Conservation (phyloP, 495 filamentous ascomycete genomes). For the Neurospora sp. region DNA sequence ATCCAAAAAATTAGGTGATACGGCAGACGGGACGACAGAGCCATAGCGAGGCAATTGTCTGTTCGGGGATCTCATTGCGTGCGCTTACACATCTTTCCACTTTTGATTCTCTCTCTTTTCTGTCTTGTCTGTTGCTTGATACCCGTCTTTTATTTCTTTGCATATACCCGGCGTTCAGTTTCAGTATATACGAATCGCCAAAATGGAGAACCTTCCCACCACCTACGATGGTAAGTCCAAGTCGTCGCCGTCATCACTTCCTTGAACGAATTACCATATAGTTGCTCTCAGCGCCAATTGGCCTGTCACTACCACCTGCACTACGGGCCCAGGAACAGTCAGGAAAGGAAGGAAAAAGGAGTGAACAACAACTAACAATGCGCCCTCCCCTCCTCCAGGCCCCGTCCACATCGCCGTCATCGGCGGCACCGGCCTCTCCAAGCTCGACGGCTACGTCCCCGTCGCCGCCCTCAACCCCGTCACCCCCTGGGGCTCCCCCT, state of each 20-base stretch:
- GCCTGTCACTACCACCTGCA: too few species aligned
- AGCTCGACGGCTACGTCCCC: constrained; percentile 61
- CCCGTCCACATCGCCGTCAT: constrained; percentile 89
- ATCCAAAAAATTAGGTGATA: neutral
- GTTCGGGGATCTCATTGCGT: neutral
- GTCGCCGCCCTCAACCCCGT: constrained; percentile 59
- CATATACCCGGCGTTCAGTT: neutral
- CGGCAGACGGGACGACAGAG: neutral
- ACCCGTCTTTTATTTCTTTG: too few species aligned
- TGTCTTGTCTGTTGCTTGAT: neutral
- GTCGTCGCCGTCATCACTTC: neutral
- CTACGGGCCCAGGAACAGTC: too few species aligned
- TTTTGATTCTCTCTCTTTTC: neutral
- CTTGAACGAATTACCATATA: neutral
- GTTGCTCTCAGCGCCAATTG: neutral
- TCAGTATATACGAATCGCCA: neutral
- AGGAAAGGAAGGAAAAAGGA: too few species aligned
- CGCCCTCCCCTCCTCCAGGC: too few species aligned
- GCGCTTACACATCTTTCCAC: neutral
- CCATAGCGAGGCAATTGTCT: neutral
- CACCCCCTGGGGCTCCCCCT: constrained; percentile 90
- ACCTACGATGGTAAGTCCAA: neutral
- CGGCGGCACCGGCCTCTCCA: constrained; percentile 83
- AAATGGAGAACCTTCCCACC: constrained; percentile 5
- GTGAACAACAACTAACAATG: neutral